These are phyloP conservation scores for Saccharomycopsis crataegensis DNA, from an alignment of 1,139 yeast species.

Conservation along the genomic window DNA sequence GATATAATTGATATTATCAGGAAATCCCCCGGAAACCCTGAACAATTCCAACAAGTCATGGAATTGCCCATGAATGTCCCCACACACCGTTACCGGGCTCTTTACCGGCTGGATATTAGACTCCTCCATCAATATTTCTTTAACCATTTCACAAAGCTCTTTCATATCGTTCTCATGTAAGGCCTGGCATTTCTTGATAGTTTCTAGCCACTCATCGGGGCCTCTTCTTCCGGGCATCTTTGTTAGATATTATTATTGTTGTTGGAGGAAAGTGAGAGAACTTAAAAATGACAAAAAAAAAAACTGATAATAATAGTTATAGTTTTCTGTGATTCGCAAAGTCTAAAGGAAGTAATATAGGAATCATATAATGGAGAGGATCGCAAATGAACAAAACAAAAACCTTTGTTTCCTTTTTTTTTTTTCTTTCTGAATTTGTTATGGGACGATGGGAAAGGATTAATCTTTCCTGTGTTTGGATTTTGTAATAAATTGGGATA, in stretches of 20 bases:
- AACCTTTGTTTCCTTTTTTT: too few species aligned
- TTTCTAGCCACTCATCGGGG: conserved; percentile 95
- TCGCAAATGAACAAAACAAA: too few species aligned
- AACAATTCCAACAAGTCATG: conserved; percentile 90
- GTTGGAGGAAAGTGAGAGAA: too few species aligned
- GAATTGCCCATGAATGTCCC: conserved; percentile 97
- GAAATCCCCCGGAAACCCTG: conserved; percentile 91
- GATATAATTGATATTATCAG: conserved; percentile 66
- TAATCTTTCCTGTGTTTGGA: too few species aligned
- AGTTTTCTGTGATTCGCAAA: too few species aligned
- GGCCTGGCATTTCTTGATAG: conserved; percentile 82
- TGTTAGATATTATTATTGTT: conserved; percentile 22
- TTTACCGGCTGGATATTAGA: conserved; percentile 94
- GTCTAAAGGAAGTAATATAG: too few species aligned
- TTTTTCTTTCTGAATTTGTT: too few species aligned
- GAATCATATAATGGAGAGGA: too few species aligned
- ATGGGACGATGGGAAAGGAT: too few species aligned
- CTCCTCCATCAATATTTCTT: conserved; percentile 85
- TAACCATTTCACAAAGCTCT: conserved; percentile 88
- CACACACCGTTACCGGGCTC: conserved; percentile 97
- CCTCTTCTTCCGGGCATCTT: conserved; percentile 41
- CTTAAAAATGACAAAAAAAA: too few species aligned
- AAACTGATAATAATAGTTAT: too few species aligned
- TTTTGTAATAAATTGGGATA: too few species aligned
- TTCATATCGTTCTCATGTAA: conserved; percentile 93